phyloP scores from a whole-genome alignment of 2,329 filamentous ascomycete genomes.

The Pestalotiopsis sp. region DNA sequence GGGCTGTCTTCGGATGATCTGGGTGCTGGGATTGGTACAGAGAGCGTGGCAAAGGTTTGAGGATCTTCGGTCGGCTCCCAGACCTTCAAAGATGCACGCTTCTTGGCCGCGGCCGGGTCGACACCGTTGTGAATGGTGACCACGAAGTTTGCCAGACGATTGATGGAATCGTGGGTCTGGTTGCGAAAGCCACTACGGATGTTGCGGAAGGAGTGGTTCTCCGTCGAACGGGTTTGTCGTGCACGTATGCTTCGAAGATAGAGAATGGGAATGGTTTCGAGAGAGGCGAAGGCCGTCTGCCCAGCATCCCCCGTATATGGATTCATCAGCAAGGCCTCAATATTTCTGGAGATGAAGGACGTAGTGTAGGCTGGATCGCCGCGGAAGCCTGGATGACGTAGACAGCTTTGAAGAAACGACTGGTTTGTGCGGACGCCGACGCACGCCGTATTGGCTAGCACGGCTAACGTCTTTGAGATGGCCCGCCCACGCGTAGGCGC shows the following conservation, averaged over 20 bases:
- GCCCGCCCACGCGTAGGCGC: constrained; percentile 37
- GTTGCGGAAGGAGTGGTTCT: constrained; percentile 12
- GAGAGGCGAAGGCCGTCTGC: neutral
- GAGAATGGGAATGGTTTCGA: neutral
- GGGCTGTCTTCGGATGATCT: neutral
- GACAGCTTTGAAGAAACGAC: constrained; percentile 68
- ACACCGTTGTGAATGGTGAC: neutral
- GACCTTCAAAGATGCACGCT: neutral
- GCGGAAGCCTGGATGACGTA: constrained; percentile 64
- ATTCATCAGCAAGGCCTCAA: neutral
- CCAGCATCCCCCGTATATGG: neutral
- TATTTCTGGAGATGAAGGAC: constrained; percentile 60
- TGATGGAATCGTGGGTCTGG: neutral
- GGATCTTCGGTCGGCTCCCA: neutral
- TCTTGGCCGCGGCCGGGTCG: neutral
- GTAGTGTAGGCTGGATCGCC: constrained; percentile 64
- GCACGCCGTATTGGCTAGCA: constrained; percentile 38
- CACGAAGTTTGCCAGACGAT: neutral
- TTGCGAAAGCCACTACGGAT: neutral
- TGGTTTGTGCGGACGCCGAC: constrained; percentile 63
- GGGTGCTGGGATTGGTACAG: neutral
- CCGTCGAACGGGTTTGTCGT: neutral
- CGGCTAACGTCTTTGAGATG: constrained; percentile 34
- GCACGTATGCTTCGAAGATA: neutral
- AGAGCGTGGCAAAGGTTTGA: neutral